Evolutionary conservation across 2,329 filamentous ascomycete species (phyloP), one percentile per base, ranked within the genome.

Genomic region (Ceratocystis alfenasii): DNA sequence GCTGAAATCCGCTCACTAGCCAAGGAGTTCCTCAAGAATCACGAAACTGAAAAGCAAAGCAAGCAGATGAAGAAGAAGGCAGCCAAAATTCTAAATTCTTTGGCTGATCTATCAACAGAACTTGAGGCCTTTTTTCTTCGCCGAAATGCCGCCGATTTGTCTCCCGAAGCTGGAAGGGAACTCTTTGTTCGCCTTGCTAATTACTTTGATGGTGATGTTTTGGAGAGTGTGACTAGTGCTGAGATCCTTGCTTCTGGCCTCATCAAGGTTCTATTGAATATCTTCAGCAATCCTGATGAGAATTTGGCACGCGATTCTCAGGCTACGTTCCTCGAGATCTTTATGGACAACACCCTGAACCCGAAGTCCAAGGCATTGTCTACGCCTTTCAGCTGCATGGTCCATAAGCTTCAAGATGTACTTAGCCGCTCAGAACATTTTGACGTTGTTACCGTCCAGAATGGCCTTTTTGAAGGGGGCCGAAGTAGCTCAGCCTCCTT

Each of bases 381-480:
- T 0, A 96, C 93, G 0, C 87, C 91, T 0, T 96, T 97, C 74
- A 94, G 91, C 72, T 84, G 95, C 64, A 81, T 99, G 74, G 87
- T 96, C 50, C 88, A 92, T 74, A 99, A 99, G 75, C 80, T 99
- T 41, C 94, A 99, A 76, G 94, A 99, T 76, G 79, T 99, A 67
- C 83, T 99, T 66, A 99, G 94, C 78, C 87, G 94, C 70, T 95
- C 93, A 44, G 94, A 99, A 78, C 92, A 97, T 78, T 99, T 97
- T 71, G 94, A 99, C 73, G 93, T 99, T 57, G 84, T 96, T 68
- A 99, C 94, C 6, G 92, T 97, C 65, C 90, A 95, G 74, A 89
- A 95, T 69, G 95, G 95, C 71, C 87, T 89, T 4, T 89, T 93
- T 70, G 93, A 96, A 73, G 90, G 88, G 65, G 95, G 90, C 70